phyloP scores from a whole-genome alignment of 257 asterid genomes.

The Nicotiana tomentosiformis region DNA sequence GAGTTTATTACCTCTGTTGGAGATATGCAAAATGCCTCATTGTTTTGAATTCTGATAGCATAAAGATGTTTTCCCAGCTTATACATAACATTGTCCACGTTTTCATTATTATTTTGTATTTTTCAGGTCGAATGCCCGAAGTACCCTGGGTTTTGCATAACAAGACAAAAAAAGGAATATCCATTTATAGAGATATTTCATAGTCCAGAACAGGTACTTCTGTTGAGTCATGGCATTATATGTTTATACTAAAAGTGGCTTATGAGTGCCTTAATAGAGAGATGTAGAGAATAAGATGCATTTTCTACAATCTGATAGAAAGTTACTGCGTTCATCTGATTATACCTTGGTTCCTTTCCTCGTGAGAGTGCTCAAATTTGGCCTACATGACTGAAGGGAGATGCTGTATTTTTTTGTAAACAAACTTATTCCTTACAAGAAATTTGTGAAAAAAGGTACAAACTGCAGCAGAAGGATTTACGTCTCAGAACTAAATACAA shows the following conservation, averaged over 20 bases:
- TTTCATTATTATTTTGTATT: constrained; percentile 4
- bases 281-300: not conserved
- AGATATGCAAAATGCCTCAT: not conserved
- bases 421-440: not conserved
- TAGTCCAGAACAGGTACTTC: constrained; percentile 76
- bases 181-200: constrained; percentile 86
- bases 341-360: not conserved
- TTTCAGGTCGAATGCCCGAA: constrained; percentile 89
- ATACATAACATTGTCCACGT: not conserved
- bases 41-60: not conserved
- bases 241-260: not conserved
- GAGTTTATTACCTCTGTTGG: not conserved
- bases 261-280: not conserved
- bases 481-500: not conserved
- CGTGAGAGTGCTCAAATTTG: not conserved
- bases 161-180: constrained; percentile 83
- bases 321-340: not conserved
- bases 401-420: not conserved
- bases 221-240: not conserved
- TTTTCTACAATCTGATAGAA: not conserved
- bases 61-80: not conserved
- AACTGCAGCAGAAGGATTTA: not conserved
- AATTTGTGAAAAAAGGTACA: not conserved
- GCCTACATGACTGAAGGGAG: not conserved
- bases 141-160: constrained; percentile 93